Percentiles rank a stretch among this genome's conserved stretches.
These are phyloP conservation scores for Aspergillus steynii DNA, from an alignment of 495 filamentous ascomycete species.

Conservation along the genomic window DNA sequence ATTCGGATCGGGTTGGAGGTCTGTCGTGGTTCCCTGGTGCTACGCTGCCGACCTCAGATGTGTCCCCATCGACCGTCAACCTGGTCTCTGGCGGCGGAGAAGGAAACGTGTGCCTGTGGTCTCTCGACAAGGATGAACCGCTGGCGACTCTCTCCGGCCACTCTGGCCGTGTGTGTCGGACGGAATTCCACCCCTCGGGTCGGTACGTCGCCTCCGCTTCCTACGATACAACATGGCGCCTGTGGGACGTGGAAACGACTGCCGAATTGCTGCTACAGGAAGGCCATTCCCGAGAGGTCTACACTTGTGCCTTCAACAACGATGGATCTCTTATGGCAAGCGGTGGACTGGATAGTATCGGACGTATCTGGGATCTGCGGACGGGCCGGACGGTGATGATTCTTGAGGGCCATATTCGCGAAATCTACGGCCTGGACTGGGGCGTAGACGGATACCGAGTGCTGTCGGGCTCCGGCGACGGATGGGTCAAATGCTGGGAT, in stretches of 20 bases:
- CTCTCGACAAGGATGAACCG: conserved; percentile 77
- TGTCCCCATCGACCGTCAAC: conserved; percentile 75
- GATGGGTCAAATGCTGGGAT: conserved; percentile 98
- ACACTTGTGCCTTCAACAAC: conserved; percentile 80
- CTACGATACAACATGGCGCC: conserved; percentile 93
- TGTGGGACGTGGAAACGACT: conserved; percentile 90
- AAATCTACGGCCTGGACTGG: conserved; percentile 93
- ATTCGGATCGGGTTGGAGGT: conserved; percentile 84
- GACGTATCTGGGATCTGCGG: conserved; percentile 94
- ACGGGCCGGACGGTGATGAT: conserved; percentile 96
- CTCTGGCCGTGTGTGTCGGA: conserved; percentile 80
- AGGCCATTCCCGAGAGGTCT: conserved; percentile 91
- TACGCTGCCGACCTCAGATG: conserved; percentile 66
- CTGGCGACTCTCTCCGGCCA: conserved; percentile 84
- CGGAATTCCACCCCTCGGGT: conserved; percentile 94
- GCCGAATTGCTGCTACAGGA: conserved; percentile 89
- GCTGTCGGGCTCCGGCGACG: conserved; percentile 86
- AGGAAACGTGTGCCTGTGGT: conserved; percentile 88
- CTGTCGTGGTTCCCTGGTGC: conserved; percentile 86
- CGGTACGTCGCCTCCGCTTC: conserved; percentile 89
- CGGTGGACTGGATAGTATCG: conserved; percentile 90
- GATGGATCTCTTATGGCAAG: conserved; percentile 90
- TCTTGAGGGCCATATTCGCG: conserved; percentile 88
- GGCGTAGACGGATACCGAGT: conserved; percentile 85
- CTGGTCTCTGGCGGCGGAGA: conserved; percentile 91